Conservation (phyloP, 225 moss, liverwort and hornwort species). For the Bryum argenteum region DNA sequence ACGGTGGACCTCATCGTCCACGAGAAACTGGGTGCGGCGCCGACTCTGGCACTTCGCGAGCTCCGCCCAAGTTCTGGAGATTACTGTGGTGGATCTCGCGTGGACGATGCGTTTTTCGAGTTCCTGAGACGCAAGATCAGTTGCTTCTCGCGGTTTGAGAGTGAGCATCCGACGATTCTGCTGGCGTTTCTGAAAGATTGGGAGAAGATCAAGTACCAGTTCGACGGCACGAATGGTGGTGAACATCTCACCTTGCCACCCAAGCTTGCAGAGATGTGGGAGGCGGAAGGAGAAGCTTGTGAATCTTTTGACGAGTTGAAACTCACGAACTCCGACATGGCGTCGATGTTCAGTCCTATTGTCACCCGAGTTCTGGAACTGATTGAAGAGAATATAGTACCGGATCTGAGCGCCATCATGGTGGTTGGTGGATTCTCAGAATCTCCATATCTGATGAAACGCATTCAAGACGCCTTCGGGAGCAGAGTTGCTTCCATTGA, state of each 20-base stretch:
- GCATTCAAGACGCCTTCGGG: slow-evolving; percentile 1
- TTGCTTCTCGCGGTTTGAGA: slow-evolving; percentile 33
- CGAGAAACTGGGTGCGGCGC: slow-evolving; percentile 26
- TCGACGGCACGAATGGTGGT: slow-evolving; percentile 1
- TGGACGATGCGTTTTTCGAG: slow-evolving; percentile 37
- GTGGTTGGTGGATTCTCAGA: slow-evolving; percentile 26
- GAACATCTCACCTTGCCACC: slow-evolving; percentile 6
- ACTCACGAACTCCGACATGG: slow-evolving; percentile 22
- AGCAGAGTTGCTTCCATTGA: neutral
- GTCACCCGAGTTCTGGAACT: slow-evolving; percentile 10
- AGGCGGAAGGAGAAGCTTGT: neutral
- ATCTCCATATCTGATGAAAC: slow-evolving; percentile 16
- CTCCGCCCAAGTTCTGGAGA: slow-evolving; percentile 43
- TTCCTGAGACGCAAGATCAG: slow-evolving; percentile 39
- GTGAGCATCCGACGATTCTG: neutral
- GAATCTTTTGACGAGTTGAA: slow-evolving; percentile 23
- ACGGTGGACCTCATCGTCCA: slow-evolving; percentile 37
- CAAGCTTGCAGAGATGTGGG: slow-evolving; percentile 16
- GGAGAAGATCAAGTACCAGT: slow-evolving; percentile 24
- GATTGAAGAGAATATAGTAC: slow-evolving; percentile 4
- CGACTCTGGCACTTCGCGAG: slow-evolving; percentile 32
- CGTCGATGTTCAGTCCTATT: slow-evolving; percentile 32
- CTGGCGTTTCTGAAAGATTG: neutral
- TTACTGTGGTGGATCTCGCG: slow-evolving; percentile 49
- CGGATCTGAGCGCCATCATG: slow-evolving; percentile 12